Evolutionary conservation across 768 basidiomycete genomes (phyloP), one percentile per base, ranked within the genome.

Genomic region (Naematelia aurantialba): DNA sequence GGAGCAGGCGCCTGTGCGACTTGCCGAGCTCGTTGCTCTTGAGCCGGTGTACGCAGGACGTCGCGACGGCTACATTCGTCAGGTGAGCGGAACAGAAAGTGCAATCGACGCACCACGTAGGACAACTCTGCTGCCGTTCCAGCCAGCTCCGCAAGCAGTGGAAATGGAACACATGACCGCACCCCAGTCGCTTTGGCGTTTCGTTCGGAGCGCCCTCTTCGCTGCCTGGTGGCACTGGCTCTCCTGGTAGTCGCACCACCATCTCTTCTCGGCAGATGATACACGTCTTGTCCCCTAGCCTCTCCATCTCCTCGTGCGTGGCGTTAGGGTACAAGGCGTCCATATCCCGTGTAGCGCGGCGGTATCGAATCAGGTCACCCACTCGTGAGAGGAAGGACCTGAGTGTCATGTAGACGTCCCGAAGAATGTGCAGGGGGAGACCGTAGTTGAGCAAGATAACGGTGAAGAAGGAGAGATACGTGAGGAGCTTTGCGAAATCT

Each of bases 211-310:
- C 89, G 84, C 72, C 93, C 94, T 59, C 53, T n/a, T 49, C 51
- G 14, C 22, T 34, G 62, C 66, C 29, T 54, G 75, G 55, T 48
- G 39, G 27, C 13, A 50, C 47, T 14, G 58, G 52, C 24, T 54
- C 48, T 10, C 31, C 67, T 63, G 58, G 78, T 80, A 39, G 81
- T 76, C 54, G 81, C 30, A 70, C 57, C 50, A 70, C 72, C 92
- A 99, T 91, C 73, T 98, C 96, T 77, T 99, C 96, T 12, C 96
- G 84, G 71, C 96, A 99, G 63, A 99, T 97, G 67, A 99, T 98
- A 73, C 96, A 99, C 2, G 91, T 97, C 58, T 84, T 84, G 77
- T 98, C 96, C 52, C 84, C 86, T 84, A 87, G 87, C 1, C 82
- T 81, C 10, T 81, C 77, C 77, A 98, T 80, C 76, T 98, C 94